These are phyloP conservation scores for Ceratocystis colombiana DNA, from an alignment of 2,329 filamentous ascomycete genomes.

Conservation along the genomic window DNA sequence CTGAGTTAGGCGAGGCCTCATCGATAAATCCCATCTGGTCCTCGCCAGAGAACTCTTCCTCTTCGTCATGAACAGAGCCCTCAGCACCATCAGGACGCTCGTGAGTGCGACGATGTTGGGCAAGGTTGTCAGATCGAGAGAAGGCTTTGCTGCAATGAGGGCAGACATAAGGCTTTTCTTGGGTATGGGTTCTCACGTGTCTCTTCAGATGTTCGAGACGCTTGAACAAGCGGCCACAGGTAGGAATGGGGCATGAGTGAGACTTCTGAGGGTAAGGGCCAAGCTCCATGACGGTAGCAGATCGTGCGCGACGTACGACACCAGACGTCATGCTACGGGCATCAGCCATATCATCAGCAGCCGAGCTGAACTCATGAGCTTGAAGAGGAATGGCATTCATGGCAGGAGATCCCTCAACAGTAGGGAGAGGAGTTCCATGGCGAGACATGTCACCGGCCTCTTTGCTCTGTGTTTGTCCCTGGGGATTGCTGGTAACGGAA, in stretches of 20 bases:
- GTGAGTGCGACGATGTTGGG: conserved; percentile 78
- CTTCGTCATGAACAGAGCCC: conserved; percentile 58
- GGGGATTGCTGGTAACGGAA: conserved; percentile 40
- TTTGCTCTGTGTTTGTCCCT: conserved; percentile 54
- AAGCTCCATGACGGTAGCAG: conserved; percentile 91
- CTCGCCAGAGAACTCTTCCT: conserved; percentile 73
- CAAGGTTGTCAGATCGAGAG: conserved; percentile 95
- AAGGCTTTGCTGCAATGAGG: conserved; percentile 98
- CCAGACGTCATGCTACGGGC: conserved; percentile 62
- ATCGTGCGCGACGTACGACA: conserved; percentile 79
- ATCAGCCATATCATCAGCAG: conserved; percentile 53
- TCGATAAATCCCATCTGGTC: conserved; percentile 73
- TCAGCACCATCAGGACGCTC: conserved; percentile 55
- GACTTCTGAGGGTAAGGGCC: conserved; percentile 96
- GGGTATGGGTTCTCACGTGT: conserved; percentile 97
- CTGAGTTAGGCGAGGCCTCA: conserved; percentile 64
- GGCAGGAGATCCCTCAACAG: conserved; percentile 70
- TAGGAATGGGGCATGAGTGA: conserved; percentile 97
- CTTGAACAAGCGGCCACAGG: conserved; percentile 95
- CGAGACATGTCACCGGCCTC: conserved; percentile 76
- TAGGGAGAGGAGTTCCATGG: conserved; percentile 80
- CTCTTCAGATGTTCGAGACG: conserved; percentile 97
- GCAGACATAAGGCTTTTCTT: conserved; percentile 97
- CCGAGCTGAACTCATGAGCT: conserved; percentile 57
- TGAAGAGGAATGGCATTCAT: conserved; percentile 60